Conservation (phyloP, 441 rosid genomes). For the Cnidoscolus chayamansa region DNA sequence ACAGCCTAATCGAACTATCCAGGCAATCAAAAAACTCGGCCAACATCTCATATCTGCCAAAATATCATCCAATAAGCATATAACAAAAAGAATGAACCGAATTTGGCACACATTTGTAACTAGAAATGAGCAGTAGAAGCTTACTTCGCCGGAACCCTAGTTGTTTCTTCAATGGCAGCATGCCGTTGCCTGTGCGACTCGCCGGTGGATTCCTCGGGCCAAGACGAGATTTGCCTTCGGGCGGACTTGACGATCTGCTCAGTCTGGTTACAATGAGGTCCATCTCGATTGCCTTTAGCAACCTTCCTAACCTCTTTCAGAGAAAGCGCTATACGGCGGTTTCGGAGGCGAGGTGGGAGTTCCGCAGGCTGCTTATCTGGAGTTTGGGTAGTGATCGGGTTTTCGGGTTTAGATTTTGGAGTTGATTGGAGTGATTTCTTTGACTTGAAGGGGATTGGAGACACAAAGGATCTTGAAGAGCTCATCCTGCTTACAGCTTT, state of each 20-base stretch:
- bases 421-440: conserved; percentile 34
- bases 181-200: neutral
- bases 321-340: conserved; percentile 59
- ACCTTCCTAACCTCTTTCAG: conserved; percentile 54
- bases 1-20: conserved; percentile 54
- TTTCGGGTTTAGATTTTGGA: conserved; percentile 24
- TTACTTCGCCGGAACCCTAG: conserved; percentile 57
- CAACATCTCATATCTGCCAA: conserved; percentile 51
- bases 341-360: conserved; percentile 48
- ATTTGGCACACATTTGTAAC: neutral
- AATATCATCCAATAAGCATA: neutral
- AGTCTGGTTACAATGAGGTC: conserved; percentile 18
- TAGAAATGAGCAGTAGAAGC: neutral
- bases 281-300: conserved; percentile 38
- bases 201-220: conserved; percentile 26
- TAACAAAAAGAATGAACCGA: conserved; percentile 3
- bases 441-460: conserved; percentile 42
- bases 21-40: conserved; percentile 63
- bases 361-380: conserved; percentile 49
- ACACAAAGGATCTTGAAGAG: conserved; percentile 29
- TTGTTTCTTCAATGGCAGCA: conserved; percentile 6
- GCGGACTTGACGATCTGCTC: conserved; percentile 37
- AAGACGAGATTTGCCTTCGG: conserved; percentile 44
- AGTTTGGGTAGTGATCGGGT: conserved; percentile 42
- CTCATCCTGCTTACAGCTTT: conserved; percentile 26